A percentile compares a stretch with the other conserved stretches of the same genome.
These are phyloP conservation scores for Yamadazyma sp. DNA, from an alignment of 1,139 yeast genomes.

Conservation along the genomic window DNA sequence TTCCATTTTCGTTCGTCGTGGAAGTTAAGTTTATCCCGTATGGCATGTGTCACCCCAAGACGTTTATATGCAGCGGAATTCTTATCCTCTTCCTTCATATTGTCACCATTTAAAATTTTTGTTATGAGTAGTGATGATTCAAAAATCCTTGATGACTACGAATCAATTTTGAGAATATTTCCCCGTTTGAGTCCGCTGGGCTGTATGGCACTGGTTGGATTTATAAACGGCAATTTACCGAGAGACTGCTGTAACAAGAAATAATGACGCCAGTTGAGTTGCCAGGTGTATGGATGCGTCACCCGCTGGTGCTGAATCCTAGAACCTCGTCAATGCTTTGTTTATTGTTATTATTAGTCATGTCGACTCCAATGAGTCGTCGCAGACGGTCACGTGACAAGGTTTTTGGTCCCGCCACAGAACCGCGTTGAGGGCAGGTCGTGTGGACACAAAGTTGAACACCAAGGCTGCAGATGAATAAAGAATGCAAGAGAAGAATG, in stretches of 20 bases:
- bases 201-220: slow-evolving; percentile 4
- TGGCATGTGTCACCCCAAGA: slow-evolving; percentile 74
- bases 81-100: slow-evolving; percentile 7
- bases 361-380: no score
- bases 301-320: no score
- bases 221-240: not conserved
- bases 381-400: no score
- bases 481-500: no score
- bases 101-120: not conserved
- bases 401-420: no score
- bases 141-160: slow-evolving; percentile 12
- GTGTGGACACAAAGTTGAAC: no score
- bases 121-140: slow-evolving; percentile 5
- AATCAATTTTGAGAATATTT: slow-evolving; percentile 8
- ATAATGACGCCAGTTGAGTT: not conserved
- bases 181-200: slow-evolving; percentile 9
- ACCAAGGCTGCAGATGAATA: no score
- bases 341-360: no score
- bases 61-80: slow-evolving; percentile 10
- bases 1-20: slow-evolving; percentile 85
- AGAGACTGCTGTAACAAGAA: not conserved
- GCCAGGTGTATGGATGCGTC: no score
- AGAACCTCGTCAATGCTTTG: no score
- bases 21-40: slow-evolving; percentile 72
- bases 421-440: no score